Conservation (phyloP, 208 protist genomes). For the Trypanosoma theileri region DNA sequence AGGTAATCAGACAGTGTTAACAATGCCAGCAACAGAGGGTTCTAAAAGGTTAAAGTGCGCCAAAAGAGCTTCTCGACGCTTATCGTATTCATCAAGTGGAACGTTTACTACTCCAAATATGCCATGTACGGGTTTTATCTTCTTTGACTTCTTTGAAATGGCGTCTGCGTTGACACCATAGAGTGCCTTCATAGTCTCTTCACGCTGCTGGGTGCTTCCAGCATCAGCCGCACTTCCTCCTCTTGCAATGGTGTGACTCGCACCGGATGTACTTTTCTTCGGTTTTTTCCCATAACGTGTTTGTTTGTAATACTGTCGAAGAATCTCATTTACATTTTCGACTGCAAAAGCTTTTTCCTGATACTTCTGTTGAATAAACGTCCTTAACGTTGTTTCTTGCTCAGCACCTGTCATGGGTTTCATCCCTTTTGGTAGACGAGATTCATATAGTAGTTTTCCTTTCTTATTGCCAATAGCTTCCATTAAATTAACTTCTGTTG, state of each 20-base stretch:
- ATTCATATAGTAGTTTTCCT: conserved; percentile 64
- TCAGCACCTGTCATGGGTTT: conserved; percentile 24
- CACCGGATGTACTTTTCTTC: conserved; percentile 8
- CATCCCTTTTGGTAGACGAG: conserved; percentile 31
- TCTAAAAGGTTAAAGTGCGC: conserved; percentile 39
- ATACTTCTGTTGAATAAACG: conserved; percentile 80
- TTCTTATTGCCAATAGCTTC: conserved; percentile 69
- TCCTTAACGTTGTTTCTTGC: conserved; percentile 39
- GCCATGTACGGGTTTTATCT: conserved; percentile 52
- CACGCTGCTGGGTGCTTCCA: conserved; percentile 12
- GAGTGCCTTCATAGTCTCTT: conserved; percentile 39
- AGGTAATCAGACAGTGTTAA: neutral
- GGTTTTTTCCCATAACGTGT: conserved; percentile 56
- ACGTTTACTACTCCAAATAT: conserved; percentile 85
- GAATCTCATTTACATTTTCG: conserved; percentile 36
- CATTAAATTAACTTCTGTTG: conserved; percentile 67
- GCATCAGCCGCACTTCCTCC: neutral
- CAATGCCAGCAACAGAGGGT: neutral
- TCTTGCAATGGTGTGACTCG: neutral
- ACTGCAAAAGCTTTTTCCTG: conserved; percentile 59
- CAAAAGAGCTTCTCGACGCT: conserved; percentile 37
- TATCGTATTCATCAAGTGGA: conserved; percentile 55
- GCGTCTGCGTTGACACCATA: conserved; percentile 44
- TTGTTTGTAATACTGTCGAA: conserved; percentile 55
- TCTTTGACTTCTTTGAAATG: conserved; percentile 31